Percentiles rank a stretch among this genome's conserved stretches.
These are phyloP conservation scores for Sarocladium kiliense DNA, from an alignment of 2,329 filamentous ascomycete species.

Conservation along the genomic window DNA sequence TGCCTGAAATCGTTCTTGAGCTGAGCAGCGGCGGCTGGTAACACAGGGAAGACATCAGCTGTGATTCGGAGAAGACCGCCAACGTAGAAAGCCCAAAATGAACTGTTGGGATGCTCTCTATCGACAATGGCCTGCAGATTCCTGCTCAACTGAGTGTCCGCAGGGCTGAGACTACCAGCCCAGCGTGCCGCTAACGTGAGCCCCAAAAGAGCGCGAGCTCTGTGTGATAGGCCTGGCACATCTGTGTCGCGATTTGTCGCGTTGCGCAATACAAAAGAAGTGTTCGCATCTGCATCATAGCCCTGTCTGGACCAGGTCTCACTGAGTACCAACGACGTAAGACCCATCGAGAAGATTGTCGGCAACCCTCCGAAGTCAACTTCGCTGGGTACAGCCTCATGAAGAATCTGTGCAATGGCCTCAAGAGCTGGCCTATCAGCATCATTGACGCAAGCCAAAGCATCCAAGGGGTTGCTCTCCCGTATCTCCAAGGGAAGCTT, in stretches of 20 bases:
- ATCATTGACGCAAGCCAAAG: slow-evolving; percentile 22
- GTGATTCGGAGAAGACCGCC: slow-evolving; percentile 42
- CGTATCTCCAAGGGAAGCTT: slow-evolving; percentile 56
- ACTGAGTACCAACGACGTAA: slow-evolving; percentile 39
- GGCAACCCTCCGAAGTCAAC: slow-evolving; percentile 27
- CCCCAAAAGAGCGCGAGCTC: slow-evolving; percentile 64
- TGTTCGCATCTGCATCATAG: slow-evolving; percentile 46
- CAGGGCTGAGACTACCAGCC: slow-evolving; percentile 53
- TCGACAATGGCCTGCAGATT: slow-evolving; percentile 38
- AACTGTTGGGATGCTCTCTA: slow-evolving; percentile 29
- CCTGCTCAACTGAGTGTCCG: slow-evolving; percentile 38
- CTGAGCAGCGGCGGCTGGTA: slow-evolving; percentile 30
- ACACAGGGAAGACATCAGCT: slow-evolving; percentile 34
- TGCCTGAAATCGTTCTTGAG: slow-evolving; percentile 35
- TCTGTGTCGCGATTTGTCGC: slow-evolving; percentile 64
- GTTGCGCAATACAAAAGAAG: slow-evolving; percentile 66
- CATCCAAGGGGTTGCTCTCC: slow-evolving; percentile 57
- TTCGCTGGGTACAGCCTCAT: slow-evolving; percentile 35
- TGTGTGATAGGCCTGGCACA: slow-evolving; percentile 69
- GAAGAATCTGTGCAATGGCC: slow-evolving; percentile 31
- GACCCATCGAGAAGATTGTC: slow-evolving; percentile 36
- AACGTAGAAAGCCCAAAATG: slow-evolving; percentile 50
- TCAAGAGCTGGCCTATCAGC: slow-evolving; percentile 26
- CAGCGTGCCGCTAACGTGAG: slow-evolving; percentile 70
- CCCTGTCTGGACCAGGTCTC: slow-evolving; percentile 49